Conservation (phyloP, 2,329 filamentous ascomycete genomes). For the Leptographium flavum region DNA sequence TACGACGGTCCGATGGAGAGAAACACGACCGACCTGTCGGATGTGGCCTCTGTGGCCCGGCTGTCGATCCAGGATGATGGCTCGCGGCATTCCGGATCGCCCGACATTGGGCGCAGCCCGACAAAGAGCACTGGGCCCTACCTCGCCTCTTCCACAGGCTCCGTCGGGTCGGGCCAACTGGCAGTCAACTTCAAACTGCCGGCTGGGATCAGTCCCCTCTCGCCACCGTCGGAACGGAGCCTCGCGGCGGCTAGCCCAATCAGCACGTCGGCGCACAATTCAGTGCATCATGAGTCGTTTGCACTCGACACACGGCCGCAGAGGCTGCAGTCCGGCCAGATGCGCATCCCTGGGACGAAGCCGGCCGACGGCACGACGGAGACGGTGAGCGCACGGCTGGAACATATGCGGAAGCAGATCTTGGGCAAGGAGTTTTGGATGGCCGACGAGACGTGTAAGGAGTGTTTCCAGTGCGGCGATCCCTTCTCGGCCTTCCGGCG, state of each 20-base stretch:
- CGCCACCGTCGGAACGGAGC: slow-evolving; percentile 14
- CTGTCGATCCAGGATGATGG: slow-evolving; percentile 27
- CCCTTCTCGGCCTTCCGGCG: slow-evolving; percentile 86
- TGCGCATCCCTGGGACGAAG: slow-evolving; percentile 42
- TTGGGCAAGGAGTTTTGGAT: slow-evolving; percentile 97
- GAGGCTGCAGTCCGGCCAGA: slow-evolving; percentile 28
- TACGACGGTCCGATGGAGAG: slow-evolving; percentile 21
- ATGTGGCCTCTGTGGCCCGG: slow-evolving; percentile 16
- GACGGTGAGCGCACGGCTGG: slow-evolving; percentile 44
- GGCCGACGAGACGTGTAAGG: slow-evolving; percentile 95
- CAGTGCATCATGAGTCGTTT: slow-evolving; percentile 42
- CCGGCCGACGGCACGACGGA: slow-evolving; percentile 42
- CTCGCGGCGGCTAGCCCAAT: slow-evolving; percentile 42
- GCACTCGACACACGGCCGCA: slow-evolving; percentile 29
- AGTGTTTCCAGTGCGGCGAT: slow-evolving; percentile 85
- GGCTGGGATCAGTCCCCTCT: neutral
- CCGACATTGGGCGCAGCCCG: slow-evolving; percentile 30
- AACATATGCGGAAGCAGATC: slow-evolving; percentile 71
- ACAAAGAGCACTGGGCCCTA: slow-evolving; percentile 17
- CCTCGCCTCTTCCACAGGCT: slow-evolving; percentile 11
- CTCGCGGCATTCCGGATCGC: slow-evolving; percentile 28
- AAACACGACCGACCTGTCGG: slow-evolving; percentile 14
- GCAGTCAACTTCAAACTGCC: slow-evolving; percentile 15
- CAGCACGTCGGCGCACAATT: slow-evolving; percentile 44
- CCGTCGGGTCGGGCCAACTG: neutral